These are phyloP conservation scores for Dictyostelium intermedium DNA, from an alignment of 78 protist species.

Conservation along the genomic window DNA sequence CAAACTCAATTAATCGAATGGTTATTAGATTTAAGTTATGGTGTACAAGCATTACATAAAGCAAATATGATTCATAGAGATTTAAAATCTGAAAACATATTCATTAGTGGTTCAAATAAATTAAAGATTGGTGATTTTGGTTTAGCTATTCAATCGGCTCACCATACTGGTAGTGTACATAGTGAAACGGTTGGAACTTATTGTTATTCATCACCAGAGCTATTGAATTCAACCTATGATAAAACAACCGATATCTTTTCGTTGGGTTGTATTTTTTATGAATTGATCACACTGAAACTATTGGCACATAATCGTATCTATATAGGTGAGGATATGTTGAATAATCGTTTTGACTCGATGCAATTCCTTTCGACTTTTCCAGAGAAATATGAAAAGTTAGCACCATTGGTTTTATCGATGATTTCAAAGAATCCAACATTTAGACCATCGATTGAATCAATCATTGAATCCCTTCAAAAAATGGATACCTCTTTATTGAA, in stretches of 20 bases:
- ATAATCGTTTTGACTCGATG: conserved; percentile 24
- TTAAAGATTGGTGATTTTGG: conserved; percentile 76
- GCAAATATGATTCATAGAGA: conserved; percentile 50
- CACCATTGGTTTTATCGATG: conserved; percentile 51
- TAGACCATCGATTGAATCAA: conserved; percentile 51
- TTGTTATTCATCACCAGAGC: conserved; percentile 49
- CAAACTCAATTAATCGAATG: conserved; percentile 33
- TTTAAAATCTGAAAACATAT: conserved; percentile 47
- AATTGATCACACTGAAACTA: conserved; percentile 29
- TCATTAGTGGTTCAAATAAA: conserved; percentile 2
- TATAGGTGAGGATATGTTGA: conserved; percentile 36
- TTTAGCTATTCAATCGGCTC: neutral
- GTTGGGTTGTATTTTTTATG: conserved; percentile 66
- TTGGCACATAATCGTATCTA: neutral
- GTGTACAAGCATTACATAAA: conserved; percentile 51
- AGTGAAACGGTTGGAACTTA: conserved; percentile 32
- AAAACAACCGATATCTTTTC: conserved; percentile 60
- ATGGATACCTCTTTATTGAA: neutral
- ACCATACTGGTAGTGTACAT: neutral
- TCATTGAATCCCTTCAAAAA: neutral
- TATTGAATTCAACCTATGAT: conserved; percentile 10
- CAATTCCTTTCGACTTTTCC: conserved; percentile 31
- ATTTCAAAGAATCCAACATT: conserved; percentile 16
- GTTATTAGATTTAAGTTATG: conserved; percentile 15
- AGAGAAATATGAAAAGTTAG: neutral